Evolutionary conservation across 495 filamentous ascomycete genomes (phyloP), one percentile per base, ranked within the genome.

Genomic region (Annulohypoxylon moriforme): DNA sequence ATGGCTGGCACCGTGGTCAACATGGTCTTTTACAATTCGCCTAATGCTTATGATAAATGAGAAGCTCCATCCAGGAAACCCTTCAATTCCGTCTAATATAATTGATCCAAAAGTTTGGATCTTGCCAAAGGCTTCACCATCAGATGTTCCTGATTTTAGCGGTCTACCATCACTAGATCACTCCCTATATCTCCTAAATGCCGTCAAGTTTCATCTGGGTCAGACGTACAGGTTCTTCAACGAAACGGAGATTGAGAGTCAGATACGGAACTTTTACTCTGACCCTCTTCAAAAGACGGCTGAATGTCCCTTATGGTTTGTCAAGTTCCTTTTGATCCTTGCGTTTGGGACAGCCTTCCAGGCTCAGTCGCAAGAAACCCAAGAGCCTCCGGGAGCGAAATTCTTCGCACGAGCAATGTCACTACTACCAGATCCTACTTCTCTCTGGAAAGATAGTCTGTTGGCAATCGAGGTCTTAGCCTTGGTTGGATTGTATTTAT

Each of bases 391-490:
- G 1, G 55, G 55, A 33, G 55, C 55, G 11, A 58, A 58, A 16
- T 58, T 58, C 22, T 58, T 58, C 55, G 14, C 25, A 18, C 33
- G 55, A 22, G 55, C 55, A 18, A 58, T 58, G 55, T 16, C 16
- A 6, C 18, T 58, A 22, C 10, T 58, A 13, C 55, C 55, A 22
- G 55, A 58, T 11, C 55, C 55, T 40, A 38, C 55, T 40, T 58
- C 55, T 1, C 55, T 58, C 18, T 58, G 55, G 55, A 58, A 58
- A 40, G 55, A 58, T 40, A 58, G 55, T 13, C 31, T 58, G 20
- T 58, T 58, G 14, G 55, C 55, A 58, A 58, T 58, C n/a, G 55
- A 58, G 33, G 55, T 58, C 31, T 40, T 58, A 24, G 55, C 55
- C 13, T 18, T 58, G 18, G 33, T 40, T 10, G 55, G 31, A n/a